A percentile compares a stretch with the other conserved stretches of the same genome.
Conservation (phyloP, 805 yeast species). For the Candida pini region DNA sequence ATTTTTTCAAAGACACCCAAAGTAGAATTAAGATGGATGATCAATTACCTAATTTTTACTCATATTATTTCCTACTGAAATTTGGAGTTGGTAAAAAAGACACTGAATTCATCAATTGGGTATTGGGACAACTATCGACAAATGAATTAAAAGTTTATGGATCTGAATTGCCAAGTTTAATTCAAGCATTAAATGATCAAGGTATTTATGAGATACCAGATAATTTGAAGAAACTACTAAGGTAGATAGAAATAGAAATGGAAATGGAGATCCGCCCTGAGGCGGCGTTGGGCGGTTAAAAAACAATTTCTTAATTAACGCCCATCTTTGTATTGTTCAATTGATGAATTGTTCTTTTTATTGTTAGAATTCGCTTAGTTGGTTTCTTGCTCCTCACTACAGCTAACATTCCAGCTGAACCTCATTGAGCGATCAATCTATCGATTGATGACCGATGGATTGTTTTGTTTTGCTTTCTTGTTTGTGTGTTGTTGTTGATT, state of each 20-base stretch:
- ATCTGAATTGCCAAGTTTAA: slow-evolving; percentile 31
- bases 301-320: slow-evolving; percentile 1
- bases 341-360: too few relatives aligned
- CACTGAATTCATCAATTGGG: slow-evolving; percentile 26
- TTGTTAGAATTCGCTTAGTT: too few relatives aligned
- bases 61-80: slow-evolving; percentile 41
- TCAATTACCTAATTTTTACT: slow-evolving; percentile 41
- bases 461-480: too few relatives aligned
- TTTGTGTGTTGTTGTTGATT: too few relatives aligned
- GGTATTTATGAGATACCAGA: slow-evolving; percentile 21
- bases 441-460: too few relatives aligned
- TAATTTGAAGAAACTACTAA: slow-evolving; percentile 4
- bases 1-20: slow-evolving; percentile 34
- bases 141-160: slow-evolving; percentile 32
- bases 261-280: too few relatives aligned
- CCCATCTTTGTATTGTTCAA: too few relatives aligned
- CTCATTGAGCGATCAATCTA: too few relatives aligned
- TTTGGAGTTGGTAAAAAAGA: slow-evolving; percentile 33
- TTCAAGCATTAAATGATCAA: slow-evolving; percentile 16
- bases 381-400: too few relatives aligned
- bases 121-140: slow-evolving; percentile 34
- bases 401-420: too few relatives aligned
- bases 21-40: slow-evolving; percentile 10
- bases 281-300: too few relatives aligned
- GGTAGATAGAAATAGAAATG: background rate